Conservation (phyloP, 2,329 filamentous ascomycete species). For the Graphilbum fragrans region DNA sequence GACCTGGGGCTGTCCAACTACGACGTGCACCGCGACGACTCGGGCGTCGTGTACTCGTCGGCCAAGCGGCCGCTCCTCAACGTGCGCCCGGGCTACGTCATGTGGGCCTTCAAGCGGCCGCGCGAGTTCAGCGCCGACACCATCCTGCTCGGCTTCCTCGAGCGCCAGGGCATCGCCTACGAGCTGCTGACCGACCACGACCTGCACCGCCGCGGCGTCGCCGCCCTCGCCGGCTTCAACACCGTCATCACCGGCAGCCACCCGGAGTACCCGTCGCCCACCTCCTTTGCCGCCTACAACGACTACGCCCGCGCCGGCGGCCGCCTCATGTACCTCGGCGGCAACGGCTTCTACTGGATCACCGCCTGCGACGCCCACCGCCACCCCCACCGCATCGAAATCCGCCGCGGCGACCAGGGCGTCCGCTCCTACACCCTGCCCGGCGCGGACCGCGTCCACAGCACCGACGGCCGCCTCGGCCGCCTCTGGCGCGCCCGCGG, state of each 20-base stretch:
- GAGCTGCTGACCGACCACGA: conserved; percentile 25
- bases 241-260: conserved; percentile 20
- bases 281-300: conserved; percentile 17
- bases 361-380: conserved; percentile 11
- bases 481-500: conserved; percentile 21
- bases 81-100: conserved; percentile 21
- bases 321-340: conserved; percentile 23
- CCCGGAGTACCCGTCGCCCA: conserved; percentile 20
- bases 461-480: conserved; percentile 17
- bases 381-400: conserved; percentile 19
- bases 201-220: conserved; percentile 14
- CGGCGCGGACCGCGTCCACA: conserved; percentile 17
- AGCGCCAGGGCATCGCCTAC: conserved; percentile 16
- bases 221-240: conserved; percentile 11
- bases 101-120: conserved; percentile 21
- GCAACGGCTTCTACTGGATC: conserved; percentile 24
- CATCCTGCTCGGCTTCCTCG: conserved; percentile 21
- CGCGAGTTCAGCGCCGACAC: conserved; percentile 23
- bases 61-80: conserved; percentile 23
- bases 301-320: conserved; percentile 18
- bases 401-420: conserved; percentile 20
- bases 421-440: conserved; percentile 17
- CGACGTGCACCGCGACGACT: conserved; percentile 23
- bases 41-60: conserved; percentile 19
- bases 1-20: conserved; percentile 26